These are phyloP conservation scores for Debaryomyces tyrocola DNA, from an alignment of 805 yeast genomes.

Conservation along the genomic window DNA sequence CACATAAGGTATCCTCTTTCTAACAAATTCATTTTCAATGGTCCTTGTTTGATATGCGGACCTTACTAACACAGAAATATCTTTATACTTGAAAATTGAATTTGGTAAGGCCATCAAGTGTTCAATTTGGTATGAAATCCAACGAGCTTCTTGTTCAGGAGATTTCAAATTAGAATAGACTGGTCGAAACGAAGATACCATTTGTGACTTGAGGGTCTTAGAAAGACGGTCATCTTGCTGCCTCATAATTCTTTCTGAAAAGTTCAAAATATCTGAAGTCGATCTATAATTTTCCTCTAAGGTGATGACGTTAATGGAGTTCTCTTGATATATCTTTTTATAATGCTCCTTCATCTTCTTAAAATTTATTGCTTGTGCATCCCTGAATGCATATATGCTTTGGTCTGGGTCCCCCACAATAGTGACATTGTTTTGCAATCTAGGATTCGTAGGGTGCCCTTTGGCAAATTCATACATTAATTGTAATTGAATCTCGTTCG, in stretches of 20 bases:
- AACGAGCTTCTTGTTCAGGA: constrained; percentile 55
- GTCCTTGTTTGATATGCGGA: constrained; percentile 59
- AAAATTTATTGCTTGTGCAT: constrained; percentile 73
- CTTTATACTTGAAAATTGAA: constrained; percentile 47
- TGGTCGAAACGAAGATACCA: constrained; percentile 44
- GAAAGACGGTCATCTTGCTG: constrained; percentile 52
- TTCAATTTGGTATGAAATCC: constrained; percentile 56
- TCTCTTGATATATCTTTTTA: constrained; percentile 16
- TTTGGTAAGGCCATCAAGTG: constrained; percentile 47
- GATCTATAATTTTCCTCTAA: constrained; percentile 81
- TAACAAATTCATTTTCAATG: constrained; percentile 63
- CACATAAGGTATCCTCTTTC: constrained; percentile 57
- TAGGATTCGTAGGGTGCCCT: constrained; percentile 30
- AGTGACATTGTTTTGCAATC: constrained; percentile 57
- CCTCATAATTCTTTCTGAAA: constrained; percentile 65
- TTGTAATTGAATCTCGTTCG: constrained; percentile 73
- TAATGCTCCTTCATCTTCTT: constrained; percentile 49
- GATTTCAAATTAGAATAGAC: constrained; percentile 41
- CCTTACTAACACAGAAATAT: constrained; percentile 72
- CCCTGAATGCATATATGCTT: constrained; percentile 85
- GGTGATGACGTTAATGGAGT: constrained; percentile 26
- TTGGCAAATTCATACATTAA: constrained; percentile 52
- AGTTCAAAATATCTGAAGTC: constrained; percentile 58
- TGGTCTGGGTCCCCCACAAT: constrained; percentile 98
- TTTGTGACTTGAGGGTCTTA: constrained; percentile 49